A percentile compares a stretch with the other conserved stretches of the same genome.
Conservation (phyloP, 1,284 basidiomycete genomes). For the Pascua guehoae region DNA sequence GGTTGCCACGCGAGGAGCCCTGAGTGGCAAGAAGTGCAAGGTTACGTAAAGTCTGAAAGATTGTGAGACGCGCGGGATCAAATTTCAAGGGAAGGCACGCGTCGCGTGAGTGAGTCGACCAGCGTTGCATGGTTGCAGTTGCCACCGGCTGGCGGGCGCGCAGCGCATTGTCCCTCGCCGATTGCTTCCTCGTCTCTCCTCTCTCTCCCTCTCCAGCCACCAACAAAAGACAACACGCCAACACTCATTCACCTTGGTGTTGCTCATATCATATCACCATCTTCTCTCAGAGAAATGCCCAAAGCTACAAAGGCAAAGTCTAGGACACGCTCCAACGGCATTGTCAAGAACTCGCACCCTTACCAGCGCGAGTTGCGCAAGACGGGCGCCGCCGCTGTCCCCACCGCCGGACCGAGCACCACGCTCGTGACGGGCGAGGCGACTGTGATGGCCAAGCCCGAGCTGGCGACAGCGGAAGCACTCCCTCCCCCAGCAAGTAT, state of each 20-base stretch:
- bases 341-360: neutral
- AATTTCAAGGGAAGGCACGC: no score
- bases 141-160: no score
- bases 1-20: neutral
- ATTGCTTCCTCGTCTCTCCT: no score
- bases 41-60: no score
- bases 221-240: neutral
- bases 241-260: neutral
- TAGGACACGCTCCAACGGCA: neutral
- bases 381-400: neutral
- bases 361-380: neutral
- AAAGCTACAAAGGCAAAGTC: neutral
- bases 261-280: neutral
- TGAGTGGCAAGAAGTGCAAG: no score
- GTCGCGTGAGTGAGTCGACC: no score
- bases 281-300: conserved; percentile 1
- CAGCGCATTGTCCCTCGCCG: no score
- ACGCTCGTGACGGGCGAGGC: neutral
- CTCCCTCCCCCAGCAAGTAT: no score
- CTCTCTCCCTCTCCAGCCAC: neutral
- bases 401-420: neutral
- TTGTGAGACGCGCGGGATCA: no score
- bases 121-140: neutral
- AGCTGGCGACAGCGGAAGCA: neutral
- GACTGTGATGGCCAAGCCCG: neutral